Percentiles rank a stretch among this genome's conserved stretches.
phyloP scores from a whole-genome alignment of 176 grass and related monocot genomes.

The barley (Hordeum vulgare) region MorexV3_pseudomolecules_assembly NC_058518.1:505104201-505104700 shows the following conservation, averaged over 20 bases:
- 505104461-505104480: background rate
- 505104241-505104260: background rate
- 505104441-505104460: background rate
- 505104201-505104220: background rate
- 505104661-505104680: background rate
- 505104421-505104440: background rate
- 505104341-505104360: background rate
- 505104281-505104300: background rate
- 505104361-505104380: background rate
- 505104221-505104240: background rate
- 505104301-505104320: background rate
- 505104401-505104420: background rate
- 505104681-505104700: background rate
- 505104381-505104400: too few species aligned
- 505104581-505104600: constrained; percentile 38
- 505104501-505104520: background rate
- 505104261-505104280: background rate
- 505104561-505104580: constrained; percentile 33
- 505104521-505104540: constrained; percentile 62
- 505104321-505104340: background rate
- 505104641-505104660: background rate
- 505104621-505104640: background rate
- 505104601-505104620: background rate
- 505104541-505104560: constrained; percentile 62
- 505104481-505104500: background rate